Conservation (phyloP, 2,329 filamentous ascomycete genomes). For the Epichloe sylvatica region DNA sequence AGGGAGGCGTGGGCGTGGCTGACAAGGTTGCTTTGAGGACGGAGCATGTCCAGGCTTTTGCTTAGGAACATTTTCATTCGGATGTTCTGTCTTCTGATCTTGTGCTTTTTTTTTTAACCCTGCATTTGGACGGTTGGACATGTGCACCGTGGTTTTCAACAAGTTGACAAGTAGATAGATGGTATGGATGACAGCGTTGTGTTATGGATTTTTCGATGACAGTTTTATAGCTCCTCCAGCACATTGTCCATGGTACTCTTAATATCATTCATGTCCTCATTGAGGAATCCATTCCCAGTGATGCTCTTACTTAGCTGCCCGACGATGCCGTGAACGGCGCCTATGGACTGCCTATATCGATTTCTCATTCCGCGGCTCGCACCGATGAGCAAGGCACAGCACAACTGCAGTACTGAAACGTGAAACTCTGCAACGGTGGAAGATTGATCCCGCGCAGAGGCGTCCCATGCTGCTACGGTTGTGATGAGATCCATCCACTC, state of each 20-base stretch:
- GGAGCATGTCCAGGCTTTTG: neutral
- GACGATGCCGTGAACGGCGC: conserved; percentile 35
- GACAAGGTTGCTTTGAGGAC: neutral
- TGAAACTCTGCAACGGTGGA: conserved; percentile 32
- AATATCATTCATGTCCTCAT: conserved; percentile 34
- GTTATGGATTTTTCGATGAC: too few relatives aligned
- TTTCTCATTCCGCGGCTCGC: conserved; percentile 32
- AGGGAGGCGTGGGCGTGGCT: conserved; percentile 8
- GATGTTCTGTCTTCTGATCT: too few relatives aligned
- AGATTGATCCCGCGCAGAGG: conserved; percentile 18
- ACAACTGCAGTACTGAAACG: conserved; percentile 41
- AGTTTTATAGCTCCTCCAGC: neutral
- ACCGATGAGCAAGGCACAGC: conserved; percentile 34
- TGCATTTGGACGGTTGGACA: too few relatives aligned
- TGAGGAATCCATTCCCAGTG: conserved; percentile 15
- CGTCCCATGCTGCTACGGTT: conserved; percentile 33
- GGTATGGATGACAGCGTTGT: too few relatives aligned
- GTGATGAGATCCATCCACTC: conserved; percentile 45
- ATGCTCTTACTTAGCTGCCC: conserved; percentile 24
- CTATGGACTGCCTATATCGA: conserved; percentile 37
- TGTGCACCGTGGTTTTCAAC: too few relatives aligned
- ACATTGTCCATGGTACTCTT: conserved; percentile 14
- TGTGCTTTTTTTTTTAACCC: too few relatives aligned
- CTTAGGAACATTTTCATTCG: too few relatives aligned
- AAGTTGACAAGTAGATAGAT: too few relatives aligned